Evolutionary conservation across 257 asterid genomes (phyloP).

Genomic region (Parsonsia alboflavescens): DNA sequence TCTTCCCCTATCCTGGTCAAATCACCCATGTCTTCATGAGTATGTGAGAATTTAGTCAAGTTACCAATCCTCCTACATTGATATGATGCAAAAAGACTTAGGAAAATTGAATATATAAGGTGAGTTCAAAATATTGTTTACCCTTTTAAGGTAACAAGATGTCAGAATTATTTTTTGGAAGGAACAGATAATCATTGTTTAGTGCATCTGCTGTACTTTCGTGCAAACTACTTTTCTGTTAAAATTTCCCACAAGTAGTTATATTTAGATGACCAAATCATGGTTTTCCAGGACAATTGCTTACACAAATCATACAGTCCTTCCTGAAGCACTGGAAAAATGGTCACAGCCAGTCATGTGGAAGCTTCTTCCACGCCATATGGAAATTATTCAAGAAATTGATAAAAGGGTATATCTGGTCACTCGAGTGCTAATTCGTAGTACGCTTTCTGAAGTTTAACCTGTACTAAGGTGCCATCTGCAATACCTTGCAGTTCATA

Average conservation of each 20-base stretch:
- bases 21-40: neutral
- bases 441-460: slow-evolving; percentile 4
- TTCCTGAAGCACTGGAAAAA: slow-evolving; percentile 98
- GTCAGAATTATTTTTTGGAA: neutral
- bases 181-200: neutral
- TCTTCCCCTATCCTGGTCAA: slow-evolving; percentile 11
- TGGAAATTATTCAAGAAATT: slow-evolving; percentile 94
- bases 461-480: slow-evolving; percentile 10
- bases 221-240: neutral
- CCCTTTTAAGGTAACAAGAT: neutral
- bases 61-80: neutral
- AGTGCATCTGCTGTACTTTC: neutral
- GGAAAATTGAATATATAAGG: neutral
- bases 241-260: slow-evolving; percentile 1
- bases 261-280: slow-evolving; percentile 20
- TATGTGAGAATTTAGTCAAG: neutral
- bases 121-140: neutral
- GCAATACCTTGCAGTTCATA: slow-evolving; percentile 54
- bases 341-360: slow-evolving; percentile 99
- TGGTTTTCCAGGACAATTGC: slow-evolving; percentile 70
- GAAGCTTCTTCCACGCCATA: slow-evolving; percentile 99
- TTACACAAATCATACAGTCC: slow-evolving; percentile 96
- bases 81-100: neutral
- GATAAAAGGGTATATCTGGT: slow-evolving; percentile 69
- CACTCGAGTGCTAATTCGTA: slow-evolving; percentile 1